Base-by-base conservation (phyloP, 2,329 filamentous ascomycete genomes). In the Monilinia fructicola region DNA sequence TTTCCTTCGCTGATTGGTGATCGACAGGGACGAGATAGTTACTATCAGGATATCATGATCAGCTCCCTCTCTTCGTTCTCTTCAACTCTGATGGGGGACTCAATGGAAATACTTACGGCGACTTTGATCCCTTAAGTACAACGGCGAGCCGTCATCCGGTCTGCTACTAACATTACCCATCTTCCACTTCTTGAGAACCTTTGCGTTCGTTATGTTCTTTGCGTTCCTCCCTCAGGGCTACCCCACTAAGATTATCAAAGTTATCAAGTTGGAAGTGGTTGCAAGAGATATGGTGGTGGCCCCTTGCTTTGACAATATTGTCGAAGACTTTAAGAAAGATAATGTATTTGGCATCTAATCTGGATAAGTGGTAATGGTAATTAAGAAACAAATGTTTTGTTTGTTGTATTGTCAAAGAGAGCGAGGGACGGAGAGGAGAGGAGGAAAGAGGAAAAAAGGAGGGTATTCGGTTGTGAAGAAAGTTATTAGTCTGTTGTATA, bases 81-180 rank as follows among this genome's bases (percentile, higher is more conserved):
- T 46, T 10, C 3, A 31, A 31, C 12, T 11, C 35, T 21, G 44
- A n/a, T 7, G 28, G 46, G 46, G 40, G 67, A 62, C 9, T 70
- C 44, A 26, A 67, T 69, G 65, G 69, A 69, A 67, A 74, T 74
- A 81, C 90, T 77, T 84, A 98, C 95, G 87, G 84, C 93, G 88
- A 78, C 87, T 91, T 83, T 97, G 95, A 78, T 99, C 95, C 81
- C 91, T 90, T 77, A 98, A 83, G 78, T 90, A 96, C 77, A 98
- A 82, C 74, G 87, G 81, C 73, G 87, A 85, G 77, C 88, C 91
- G 76, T 97, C 93, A 74, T 96, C 93, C 75, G 89, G 88, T 79
- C 88, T 90, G 83, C 93, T 97, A 78, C 87, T 89, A 79, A 97
- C 89, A 82, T 90, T 93, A 77, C 95, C 95, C 95, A 99, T 99